Base-by-base conservation (phyloP, 2,329 filamentous ascomycete genomes). In the Scedosporium apiospermum region DNA sequence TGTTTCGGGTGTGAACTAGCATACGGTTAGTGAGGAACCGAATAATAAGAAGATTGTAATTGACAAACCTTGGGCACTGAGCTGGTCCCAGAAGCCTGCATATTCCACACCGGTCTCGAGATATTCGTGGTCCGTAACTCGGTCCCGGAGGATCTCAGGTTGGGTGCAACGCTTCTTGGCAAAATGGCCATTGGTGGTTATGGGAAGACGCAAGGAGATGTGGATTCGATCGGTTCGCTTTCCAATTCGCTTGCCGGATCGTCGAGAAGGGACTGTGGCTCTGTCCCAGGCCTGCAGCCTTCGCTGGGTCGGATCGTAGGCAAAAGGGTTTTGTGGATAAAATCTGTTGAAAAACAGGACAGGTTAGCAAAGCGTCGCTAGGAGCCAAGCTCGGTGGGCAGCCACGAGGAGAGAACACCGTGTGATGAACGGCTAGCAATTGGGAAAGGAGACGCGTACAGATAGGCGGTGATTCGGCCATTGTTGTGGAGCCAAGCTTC, bases 1-100 rank as follows among this genome's bases (percentile, higher is more conserved):
- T 51, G 44, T 61, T 61, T 2, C 59, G 42, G 26, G 59, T 61
- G 10, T 61, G 59, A 14, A 61, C 59, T 60, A 27, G 26, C 10
- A 14, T 10, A 49, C 16, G 10, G 58, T 60, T 46, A 49, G 41
- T 7, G 10, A 38, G 14, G 14, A 27, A 18, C 44, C 12, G 5
- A 18, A 10, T 12, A 6, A 58, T 30, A 14, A 3, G 16, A 18
- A 44, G 9, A 38, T n/a, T 44, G 21, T 26, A n/a, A 21, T 38
- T 9, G 16, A 46, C 58, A 4, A 34, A 60, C 58, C 58, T 26
- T 55, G 46, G 14, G 59, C 59, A 14, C 59, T 53, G 16, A 61
- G 59, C 23, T 53, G 38, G 23, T 61, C 59, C 59, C 59, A 61
- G 18, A 61, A 61, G 3, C 59, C 59, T 21, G 44, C n/a, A 34